These are phyloP conservation scores for Pseudogymnoascus sp. DNA, from an alignment of 2,329 filamentous ascomycete species.

Conservation along the genomic window DNA sequence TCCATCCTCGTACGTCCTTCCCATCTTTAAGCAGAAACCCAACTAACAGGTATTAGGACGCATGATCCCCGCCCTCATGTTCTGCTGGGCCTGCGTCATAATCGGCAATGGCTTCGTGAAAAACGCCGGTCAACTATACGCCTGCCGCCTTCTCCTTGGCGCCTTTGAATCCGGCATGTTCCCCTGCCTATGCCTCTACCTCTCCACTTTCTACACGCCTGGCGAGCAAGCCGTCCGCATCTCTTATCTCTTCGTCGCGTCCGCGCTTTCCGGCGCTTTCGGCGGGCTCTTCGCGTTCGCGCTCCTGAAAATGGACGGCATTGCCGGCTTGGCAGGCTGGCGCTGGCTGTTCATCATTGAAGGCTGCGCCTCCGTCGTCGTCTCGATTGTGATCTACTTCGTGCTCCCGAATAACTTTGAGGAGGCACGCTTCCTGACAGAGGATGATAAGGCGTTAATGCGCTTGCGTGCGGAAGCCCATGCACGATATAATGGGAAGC, in stretches of 20 bases:
- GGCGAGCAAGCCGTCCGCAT: slow-evolving; percentile 50
- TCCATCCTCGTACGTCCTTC: slow-evolving; percentile 34
- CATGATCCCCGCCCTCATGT: slow-evolving; percentile 15
- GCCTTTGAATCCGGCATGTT: slow-evolving; percentile 45
- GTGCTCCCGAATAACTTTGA: slow-evolving; percentile 42
- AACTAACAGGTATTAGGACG: not conserved
- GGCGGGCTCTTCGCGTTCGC: slow-evolving; percentile 51
- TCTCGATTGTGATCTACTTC: slow-evolving; percentile 41
- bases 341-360: slow-evolving; percentile 47
- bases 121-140: slow-evolving; percentile 39
- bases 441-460: slow-evolving; percentile 47
- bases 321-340: slow-evolving; percentile 42
- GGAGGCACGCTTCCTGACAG: slow-evolving; percentile 43
- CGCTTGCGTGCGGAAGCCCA: slow-evolving; percentile 39
- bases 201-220: slow-evolving; percentile 50
- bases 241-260: slow-evolving; percentile 47
- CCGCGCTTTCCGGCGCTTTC: slow-evolving; percentile 46
- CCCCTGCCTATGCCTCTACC: slow-evolving; percentile 43
- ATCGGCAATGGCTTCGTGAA: slow-evolving; percentile 40
- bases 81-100: slow-evolving; percentile 44
- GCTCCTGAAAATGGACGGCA: slow-evolving; percentile 40
- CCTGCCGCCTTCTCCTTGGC: slow-evolving; percentile 42
- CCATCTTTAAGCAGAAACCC: not conserved
- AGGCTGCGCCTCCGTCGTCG: slow-evolving; percentile 39
- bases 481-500: slow-evolving; percentile 42